Evolutionary conservation across 2,329 filamentous ascomycete species (phyloP).

Genomic region (Fusarium sp.): DNA sequence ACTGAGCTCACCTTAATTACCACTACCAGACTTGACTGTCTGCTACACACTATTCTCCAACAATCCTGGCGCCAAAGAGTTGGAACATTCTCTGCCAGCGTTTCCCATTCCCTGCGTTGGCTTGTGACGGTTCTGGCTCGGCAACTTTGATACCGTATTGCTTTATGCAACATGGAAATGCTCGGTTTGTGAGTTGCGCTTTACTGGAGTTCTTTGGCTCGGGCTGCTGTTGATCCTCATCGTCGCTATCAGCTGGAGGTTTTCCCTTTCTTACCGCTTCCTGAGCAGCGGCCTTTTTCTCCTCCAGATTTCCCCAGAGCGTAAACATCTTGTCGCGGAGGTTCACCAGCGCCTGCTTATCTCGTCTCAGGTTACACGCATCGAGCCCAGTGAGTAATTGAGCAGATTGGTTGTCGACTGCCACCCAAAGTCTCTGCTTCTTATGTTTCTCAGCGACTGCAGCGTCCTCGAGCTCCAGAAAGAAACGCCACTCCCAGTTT

Average conservation of each 20-base stretch:
- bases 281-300: constrained; percentile 51
- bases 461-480: constrained; percentile 79
- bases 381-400: constrained; percentile 60
- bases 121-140: constrained; percentile 52
- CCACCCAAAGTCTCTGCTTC: constrained; percentile 68
- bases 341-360: constrained; percentile 56
- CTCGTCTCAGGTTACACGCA: constrained; percentile 64
- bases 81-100: constrained; percentile 71
- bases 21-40: neutral
- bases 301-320: constrained; percentile 88
- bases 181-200: constrained; percentile 57
- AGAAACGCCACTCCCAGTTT: constrained; percentile 86
- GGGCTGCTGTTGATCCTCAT: constrained; percentile 37
- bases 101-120: constrained; percentile 54
- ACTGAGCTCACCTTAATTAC: neutral
- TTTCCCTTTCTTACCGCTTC: constrained; percentile 43
- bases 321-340: constrained; percentile 77
- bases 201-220: neutral
- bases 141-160: constrained; percentile 71
- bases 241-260: constrained; percentile 52
- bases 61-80: constrained; percentile 71
- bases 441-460: constrained; percentile 43
- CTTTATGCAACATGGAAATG: constrained; percentile 75
- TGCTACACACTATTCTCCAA: constrained; percentile 1
- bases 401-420: constrained; percentile 68